Evolutionary conservation across 2,329 filamentous ascomycete genomes (phyloP).

Genomic region (Ophiostoma himal-ulmi): DNA sequence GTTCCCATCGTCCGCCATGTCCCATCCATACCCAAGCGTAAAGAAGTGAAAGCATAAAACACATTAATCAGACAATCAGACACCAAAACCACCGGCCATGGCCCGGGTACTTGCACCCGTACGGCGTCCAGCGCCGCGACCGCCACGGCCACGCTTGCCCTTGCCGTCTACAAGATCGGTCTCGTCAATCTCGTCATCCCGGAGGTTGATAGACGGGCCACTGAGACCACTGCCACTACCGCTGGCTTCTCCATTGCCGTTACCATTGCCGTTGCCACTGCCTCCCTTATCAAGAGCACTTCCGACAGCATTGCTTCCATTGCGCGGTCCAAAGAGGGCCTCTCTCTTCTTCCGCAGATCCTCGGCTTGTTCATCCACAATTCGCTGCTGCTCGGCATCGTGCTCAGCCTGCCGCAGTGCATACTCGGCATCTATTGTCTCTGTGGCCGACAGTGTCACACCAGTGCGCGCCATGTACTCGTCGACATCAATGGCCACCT

Average conservation of each 20-base stretch:
- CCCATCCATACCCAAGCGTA: background rate
- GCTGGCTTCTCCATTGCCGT: background rate
- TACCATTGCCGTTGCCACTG: background rate
- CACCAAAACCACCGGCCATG: conserved; percentile 26
- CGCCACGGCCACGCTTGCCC: conserved; percentile 15
- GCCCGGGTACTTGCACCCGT: conserved; percentile 15
- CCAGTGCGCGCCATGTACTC: conserved; percentile 54
- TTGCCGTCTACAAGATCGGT: conserved; percentile 22
- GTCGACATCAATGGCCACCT: conserved; percentile 53
- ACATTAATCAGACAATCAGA: conserved; percentile 22
- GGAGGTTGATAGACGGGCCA: background rate
- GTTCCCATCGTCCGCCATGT: background rate
- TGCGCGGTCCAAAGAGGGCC: conserved; percentile 39
- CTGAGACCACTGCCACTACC: background rate
- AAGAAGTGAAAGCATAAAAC: background rate
- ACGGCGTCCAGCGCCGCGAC: conserved; percentile 22
- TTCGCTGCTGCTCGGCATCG: conserved; percentile 41
- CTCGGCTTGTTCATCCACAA: conserved; percentile 44
- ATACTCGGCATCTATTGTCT: conserved; percentile 51
- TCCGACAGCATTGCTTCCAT: conserved; percentile 31
- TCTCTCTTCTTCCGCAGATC: conserved; percentile 44
- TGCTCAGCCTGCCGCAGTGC: conserved; percentile 40
- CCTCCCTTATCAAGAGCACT: conserved; percentile 17
- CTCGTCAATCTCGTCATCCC: conserved; percentile 28
- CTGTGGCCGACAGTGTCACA: conserved; percentile 50